A percentile compares a stretch with the other conserved stretches of the same genome.
phyloP scores from a whole-genome alignment of 2,329 filamentous ascomycete genomes.

The Diaporthe humulicola region DNA sequence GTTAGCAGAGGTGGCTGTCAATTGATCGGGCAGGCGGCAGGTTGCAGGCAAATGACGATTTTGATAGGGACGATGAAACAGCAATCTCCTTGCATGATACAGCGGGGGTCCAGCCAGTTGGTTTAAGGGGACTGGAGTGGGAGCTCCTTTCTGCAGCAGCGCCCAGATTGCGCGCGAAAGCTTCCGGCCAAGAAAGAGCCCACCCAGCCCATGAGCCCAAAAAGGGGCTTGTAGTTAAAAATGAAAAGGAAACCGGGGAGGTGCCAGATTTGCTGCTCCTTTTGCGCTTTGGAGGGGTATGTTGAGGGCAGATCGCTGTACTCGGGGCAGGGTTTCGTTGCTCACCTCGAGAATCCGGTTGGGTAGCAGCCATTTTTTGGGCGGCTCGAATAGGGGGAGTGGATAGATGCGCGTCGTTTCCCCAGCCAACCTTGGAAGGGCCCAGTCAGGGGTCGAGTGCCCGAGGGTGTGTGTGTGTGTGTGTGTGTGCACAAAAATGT shows the following conservation, averaged over 20 bases:
- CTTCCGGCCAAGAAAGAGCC: conserved; percentile 24
- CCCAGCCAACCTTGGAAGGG: conserved; percentile 21
- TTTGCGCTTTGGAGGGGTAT: conserved; percentile 8
- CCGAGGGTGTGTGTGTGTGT: conserved; percentile 6
- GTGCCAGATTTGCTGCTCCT: conserved; percentile 27
- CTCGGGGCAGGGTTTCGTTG: conserved; percentile 28
- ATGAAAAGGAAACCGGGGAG: conserved; percentile 16
- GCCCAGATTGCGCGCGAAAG: conserved; percentile 26
- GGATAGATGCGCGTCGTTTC: conserved; percentile 36
- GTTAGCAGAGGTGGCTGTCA: conserved; percentile 42
- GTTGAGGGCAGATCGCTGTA: conserved; percentile 33
- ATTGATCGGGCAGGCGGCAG: conserved; percentile 44
- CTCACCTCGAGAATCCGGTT: conserved; percentile 39
- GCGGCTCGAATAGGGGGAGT: conserved; percentile 31
- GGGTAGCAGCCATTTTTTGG: conserved; percentile 38
- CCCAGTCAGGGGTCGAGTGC: conserved; percentile 34
- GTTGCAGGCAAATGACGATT: conserved; percentile 58
- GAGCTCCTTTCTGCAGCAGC: conserved; percentile 29
- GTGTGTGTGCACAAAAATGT: conserved; percentile 29
- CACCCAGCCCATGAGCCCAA: conserved; percentile 23
- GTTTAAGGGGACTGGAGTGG: conserved; percentile 51
- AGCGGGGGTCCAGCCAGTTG: conserved; percentile 49
- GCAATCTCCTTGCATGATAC: conserved; percentile 61
- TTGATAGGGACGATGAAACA: conserved; percentile 61
- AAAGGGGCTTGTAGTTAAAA: conserved; percentile 23